Conservation (phyloP, 306 rosid genomes). For the Medicago arabica region DNA sequence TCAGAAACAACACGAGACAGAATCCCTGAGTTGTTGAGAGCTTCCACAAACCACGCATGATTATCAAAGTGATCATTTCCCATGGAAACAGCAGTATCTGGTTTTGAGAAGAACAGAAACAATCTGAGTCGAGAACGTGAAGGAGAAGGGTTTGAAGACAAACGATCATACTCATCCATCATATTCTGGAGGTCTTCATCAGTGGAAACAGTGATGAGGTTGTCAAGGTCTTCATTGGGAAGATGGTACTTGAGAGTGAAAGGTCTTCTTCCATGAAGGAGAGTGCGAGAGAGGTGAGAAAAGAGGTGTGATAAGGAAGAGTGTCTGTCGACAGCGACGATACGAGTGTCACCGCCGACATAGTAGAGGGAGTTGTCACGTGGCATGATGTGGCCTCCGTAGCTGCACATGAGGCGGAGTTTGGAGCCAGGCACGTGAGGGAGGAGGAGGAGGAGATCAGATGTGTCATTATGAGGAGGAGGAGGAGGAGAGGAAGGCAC, state of each 20-base stretch:
- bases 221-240: constrained; percentile 74
- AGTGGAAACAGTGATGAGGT: constrained; percentile 64
- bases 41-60: constrained; percentile 79
- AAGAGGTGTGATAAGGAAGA: constrained; percentile 60
- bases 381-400: constrained; percentile 85
- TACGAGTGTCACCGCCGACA: constrained; percentile 89
- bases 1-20: constrained; percentile 60
- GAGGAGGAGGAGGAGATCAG: constrained; percentile 42
- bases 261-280: constrained; percentile 67
- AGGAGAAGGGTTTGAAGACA: constrained; percentile 45
- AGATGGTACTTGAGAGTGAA: constrained; percentile 83
- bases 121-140: constrained; percentile 53
- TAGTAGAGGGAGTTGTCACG: constrained; percentile 75
- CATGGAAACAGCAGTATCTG: constrained; percentile 68
- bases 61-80: constrained; percentile 56
- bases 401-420: constrained; percentile 88
- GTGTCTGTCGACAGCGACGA: constrained; percentile 66
- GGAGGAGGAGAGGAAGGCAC: not conserved
- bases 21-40: constrained; percentile 57
- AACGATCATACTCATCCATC: constrained; percentile 78
- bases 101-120: constrained; percentile 63
- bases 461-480: not conserved
- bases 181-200: constrained; percentile 79
- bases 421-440: constrained; percentile 64
- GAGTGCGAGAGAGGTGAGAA: constrained; percentile 59